Evolutionary conservation across 257 asterid species (phyloP).

Genomic region (Solanum phureja): DNA sequence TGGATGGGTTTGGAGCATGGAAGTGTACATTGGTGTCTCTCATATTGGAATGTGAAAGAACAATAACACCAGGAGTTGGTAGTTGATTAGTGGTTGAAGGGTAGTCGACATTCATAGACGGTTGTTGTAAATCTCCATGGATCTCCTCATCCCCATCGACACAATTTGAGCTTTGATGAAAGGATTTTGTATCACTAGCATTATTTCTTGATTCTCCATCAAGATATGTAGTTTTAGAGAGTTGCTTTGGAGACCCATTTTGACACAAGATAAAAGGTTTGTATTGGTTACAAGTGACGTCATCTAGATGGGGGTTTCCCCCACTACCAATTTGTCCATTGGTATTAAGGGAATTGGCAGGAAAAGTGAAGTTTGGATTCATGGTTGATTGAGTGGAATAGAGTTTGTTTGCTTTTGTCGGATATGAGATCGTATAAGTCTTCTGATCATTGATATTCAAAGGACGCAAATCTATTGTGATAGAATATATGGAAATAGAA

Average conservation of each 20-base stretch:
- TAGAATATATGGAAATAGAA: not conserved
- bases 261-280: not conserved
- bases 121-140: not conserved
- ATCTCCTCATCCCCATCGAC: not conserved
- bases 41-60: not conserved
- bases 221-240: not conserved
- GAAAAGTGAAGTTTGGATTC: not conserved
- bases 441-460: not conserved
- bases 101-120: not conserved
- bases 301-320: not conserved
- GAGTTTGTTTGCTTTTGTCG: not conserved
- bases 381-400: not conserved
- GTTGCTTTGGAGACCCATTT: not conserved
- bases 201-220: not conserved
- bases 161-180: not conserved
- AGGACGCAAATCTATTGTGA: not conserved
- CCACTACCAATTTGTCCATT: not conserved
- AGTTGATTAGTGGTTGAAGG: too few species aligned
- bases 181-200: too few species aligned
- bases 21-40: not conserved
- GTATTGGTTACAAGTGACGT: too few species aligned
- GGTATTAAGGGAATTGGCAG: not conserved
- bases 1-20: not conserved
- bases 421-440: not conserved
- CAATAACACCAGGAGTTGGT: not conserved